These are phyloP conservation scores for Corchorus olitorius DNA, from an alignment of 345 rosid genomes.

Conservation along the genomic window DNA sequence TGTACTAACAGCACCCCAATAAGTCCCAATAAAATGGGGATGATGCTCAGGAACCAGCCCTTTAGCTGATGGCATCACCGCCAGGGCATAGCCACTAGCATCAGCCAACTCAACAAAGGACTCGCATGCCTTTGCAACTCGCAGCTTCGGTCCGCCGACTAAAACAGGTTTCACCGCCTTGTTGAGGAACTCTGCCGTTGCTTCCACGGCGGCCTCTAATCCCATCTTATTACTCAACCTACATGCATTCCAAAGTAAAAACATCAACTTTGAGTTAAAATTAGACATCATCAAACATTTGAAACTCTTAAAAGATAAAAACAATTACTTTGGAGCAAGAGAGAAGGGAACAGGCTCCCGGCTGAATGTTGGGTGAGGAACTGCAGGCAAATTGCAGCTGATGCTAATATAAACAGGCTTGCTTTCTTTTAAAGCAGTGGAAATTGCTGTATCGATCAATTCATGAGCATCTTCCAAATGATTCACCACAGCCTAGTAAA, in stretches of 20 bases:
- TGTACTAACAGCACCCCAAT: conserved; percentile 84
- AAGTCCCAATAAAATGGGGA: conserved; percentile 76
- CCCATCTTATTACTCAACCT: conserved; percentile 67
- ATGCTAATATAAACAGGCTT: conserved; percentile 82
- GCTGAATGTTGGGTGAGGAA: conserved; percentile 74
- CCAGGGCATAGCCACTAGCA: conserved; percentile 59
- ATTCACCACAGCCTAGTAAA: conserved; percentile 66
- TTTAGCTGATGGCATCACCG: conserved; percentile 79
- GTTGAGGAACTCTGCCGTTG: conserved; percentile 72
- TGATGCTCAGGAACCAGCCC: conserved; percentile 77
- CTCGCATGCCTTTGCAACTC: conserved; percentile 54
- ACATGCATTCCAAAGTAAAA: not conserved
- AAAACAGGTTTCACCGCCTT: conserved; percentile 78
- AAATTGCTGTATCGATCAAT: conserved; percentile 70
- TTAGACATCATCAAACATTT: not conserved
- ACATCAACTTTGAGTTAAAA: not conserved
- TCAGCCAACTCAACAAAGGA: conserved; percentile 70
- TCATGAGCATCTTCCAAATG: conserved; percentile 83
- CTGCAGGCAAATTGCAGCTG: conserved; percentile 66
- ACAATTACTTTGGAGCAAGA: conserved; percentile 53
- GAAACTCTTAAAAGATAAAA: not conserved
- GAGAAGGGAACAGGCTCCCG: conserved; percentile 67
- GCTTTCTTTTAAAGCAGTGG: conserved; percentile 78
- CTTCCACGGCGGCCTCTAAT: conserved; percentile 71
- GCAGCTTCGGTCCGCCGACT: conserved; percentile 73